Evolutionary conservation across 495 filamentous ascomycete genomes (phyloP), one percentile per base, ranked within the genome.

Genomic region (Aspergillus campestris): DNA sequence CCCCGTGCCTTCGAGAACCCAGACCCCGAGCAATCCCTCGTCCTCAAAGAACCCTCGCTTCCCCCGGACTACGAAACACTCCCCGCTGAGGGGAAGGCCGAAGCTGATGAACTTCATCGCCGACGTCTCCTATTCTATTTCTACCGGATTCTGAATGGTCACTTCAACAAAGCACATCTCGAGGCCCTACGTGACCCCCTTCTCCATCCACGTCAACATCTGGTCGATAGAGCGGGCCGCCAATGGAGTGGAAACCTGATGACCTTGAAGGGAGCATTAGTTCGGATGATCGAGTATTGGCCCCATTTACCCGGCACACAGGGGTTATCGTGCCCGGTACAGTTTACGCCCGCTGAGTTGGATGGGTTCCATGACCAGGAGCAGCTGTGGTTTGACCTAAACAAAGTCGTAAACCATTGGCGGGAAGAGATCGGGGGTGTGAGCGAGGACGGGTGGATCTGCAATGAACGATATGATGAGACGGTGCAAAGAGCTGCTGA

Each of bases 1-100:
- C 57, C 57, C 6, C 47, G 33, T 29, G 13, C 40, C 35, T 60
- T 60, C 36, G 45, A 57, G 27, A 60, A 49, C 18, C 57, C 55
- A 14, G 54, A 60, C 35, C 45, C 39, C 10, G 30, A 50, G 31
- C 42, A 47, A 31, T 38, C 57, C 11, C 32, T 10, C 27, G 36
- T 45, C 2, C 43, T 57, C 10, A 31, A 6, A 41, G 43, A 52
- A 27, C 54, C 55, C 31, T 30, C 49, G 15, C 54, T 55, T 40
- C 51, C 55, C 12, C 13, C 28, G 0, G 34, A 52, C 15, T 37
- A 52, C 10, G 50, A 39, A 27, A 43, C n/a, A 18, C n/a, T 55
- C 12, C 13, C 38, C 7, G 30, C 32, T 14, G 44, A 58, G 28
- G 58, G 49, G 44, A 48, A 55, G 36, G 24, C 12, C 8, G 37